Base-by-base conservation (phyloP, 2,329 filamentous ascomycete species). In the Epichloe elymi region DNA sequence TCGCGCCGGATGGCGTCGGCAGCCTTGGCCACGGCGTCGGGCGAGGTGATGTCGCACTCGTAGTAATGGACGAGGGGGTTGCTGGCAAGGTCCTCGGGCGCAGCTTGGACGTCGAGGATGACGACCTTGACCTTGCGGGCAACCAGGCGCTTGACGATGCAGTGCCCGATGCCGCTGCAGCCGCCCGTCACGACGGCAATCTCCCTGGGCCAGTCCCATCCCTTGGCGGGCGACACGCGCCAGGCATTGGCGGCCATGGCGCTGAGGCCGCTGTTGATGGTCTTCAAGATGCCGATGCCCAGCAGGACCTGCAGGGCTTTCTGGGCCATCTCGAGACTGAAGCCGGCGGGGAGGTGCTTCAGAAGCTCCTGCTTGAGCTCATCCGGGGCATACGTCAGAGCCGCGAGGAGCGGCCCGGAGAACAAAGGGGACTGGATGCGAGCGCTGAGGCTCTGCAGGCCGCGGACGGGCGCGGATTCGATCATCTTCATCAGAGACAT, bases 71-170 rank as follows among this genome's bases (percentile, higher is more conserved):
- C 33, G 5, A 52, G 53, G 0, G 53, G 39, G 33, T 60, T 53
- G 1, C 20, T 38, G 2, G 62, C 58, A 12, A 62, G 41, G 5
- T 58, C 56, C 40, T 61, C 58, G 15, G 64, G 61, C 8, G 58
- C n/a, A 2, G 57, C 57, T 48, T 62, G 59, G 20, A 86, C 74
- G 64, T 90, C 86, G 14, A 90, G 60, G 1, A 88, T 79, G 0
- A 80, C 82, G 15, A 88, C 82, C 55, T 76, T 82, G 54, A 85
- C 71, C 0, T 76, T 76, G 49, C 68, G 53, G 0, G 46, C 50
- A 0, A 61, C 54, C 10, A 67, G 63, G 46, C 52, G 61, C 46
- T 62, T 57, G 12, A 62, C 67, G 45, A 72, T 63, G 50, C 60
- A 59, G 26, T 58, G 58, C 1, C 71, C 71, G 45, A 74, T 71